A percentile compares a stretch with the other conserved stretches of the same genome.
Conservation (phyloP, 331 rosid genomes). For the Quercus lobata region DNA sequence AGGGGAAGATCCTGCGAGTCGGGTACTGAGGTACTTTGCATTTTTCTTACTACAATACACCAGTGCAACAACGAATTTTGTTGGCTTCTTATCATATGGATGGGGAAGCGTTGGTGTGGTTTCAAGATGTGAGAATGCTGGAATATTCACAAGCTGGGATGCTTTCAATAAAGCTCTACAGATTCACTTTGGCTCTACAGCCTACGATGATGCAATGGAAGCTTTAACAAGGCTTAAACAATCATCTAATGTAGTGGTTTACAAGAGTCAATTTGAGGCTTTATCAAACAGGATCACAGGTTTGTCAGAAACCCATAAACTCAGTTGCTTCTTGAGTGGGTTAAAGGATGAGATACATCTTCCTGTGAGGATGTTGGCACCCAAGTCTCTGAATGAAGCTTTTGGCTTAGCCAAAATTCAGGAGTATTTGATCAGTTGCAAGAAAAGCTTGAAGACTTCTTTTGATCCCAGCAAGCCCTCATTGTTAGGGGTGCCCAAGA, state of each 20-base stretch:
- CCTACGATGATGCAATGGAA: no score
- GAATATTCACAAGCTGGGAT: no score
- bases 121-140: background rate
- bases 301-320: no score
- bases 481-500: no score
- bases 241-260: no score
- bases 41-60: background rate
- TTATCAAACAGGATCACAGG: background rate
- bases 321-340: background rate
- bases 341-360: no score
- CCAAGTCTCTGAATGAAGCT: no score
- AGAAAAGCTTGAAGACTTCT: background rate
- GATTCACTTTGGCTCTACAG: no score
- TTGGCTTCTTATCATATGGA: background rate
- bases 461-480: no score
- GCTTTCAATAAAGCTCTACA: no score
- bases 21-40: rapidly evolving
- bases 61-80: background rate
- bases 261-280: background rate
- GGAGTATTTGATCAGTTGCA: background rate
- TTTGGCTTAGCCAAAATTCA: background rate
- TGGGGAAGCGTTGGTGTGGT: background rate
- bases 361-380: background rate
- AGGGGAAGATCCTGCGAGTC: no score
- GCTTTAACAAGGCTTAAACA: background rate